Evolutionary conservation across 176 grass and related monocot species (phyloP), one percentile per base, ranked within the genome.

Genomic region (Avena insularis): DNA sequence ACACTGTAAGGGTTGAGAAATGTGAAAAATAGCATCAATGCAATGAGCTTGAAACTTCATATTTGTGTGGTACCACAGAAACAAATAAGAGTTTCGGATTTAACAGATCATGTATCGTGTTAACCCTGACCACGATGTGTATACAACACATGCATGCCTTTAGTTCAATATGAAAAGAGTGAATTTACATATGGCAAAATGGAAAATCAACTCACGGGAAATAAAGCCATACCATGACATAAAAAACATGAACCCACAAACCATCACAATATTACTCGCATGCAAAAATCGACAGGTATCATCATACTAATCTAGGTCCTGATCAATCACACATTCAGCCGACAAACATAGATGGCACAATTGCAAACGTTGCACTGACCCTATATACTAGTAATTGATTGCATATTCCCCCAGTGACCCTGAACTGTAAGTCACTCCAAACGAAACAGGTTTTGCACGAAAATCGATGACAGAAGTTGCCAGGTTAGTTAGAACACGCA

Each of bases 1-100:
- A 90, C 88, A 90, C 96, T 98, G 83, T 49, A 54, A 67, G 58
- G 58, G 54, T 79, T 57, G 66, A 73, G 58, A 46, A 68, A 87
- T 64, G 13, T 31, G 55, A 29, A 73, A 25, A 46, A 74, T 25
- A 55, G 69, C 51, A 71, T 48, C 23, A 49, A 59, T 13, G 74
- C 57, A 58, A 74, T 6, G 75, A 13, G 15, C 27, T 63, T 81
- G 14, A 73, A 31, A 71, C 36, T 81, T 57, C 45, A 64, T 46
- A 58, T 14, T 25, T 17, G 45, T 60, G 8, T 10, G 23, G 23
- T 75, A 10, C 17, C 56, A 53, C 13, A 17, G 12, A 88, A 20
- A 6, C 31, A 77, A 36, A 1, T 4, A 45, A 45, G 8, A 20
- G 43, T 38, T 19, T 38, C 4, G 21, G 27, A 86, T 81, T 73